Evolutionary conservation across 768 basidiomycete species (phyloP), one percentile per base, ranked within the genome.

Genomic region (Leccinum subtestaceum): DNA sequence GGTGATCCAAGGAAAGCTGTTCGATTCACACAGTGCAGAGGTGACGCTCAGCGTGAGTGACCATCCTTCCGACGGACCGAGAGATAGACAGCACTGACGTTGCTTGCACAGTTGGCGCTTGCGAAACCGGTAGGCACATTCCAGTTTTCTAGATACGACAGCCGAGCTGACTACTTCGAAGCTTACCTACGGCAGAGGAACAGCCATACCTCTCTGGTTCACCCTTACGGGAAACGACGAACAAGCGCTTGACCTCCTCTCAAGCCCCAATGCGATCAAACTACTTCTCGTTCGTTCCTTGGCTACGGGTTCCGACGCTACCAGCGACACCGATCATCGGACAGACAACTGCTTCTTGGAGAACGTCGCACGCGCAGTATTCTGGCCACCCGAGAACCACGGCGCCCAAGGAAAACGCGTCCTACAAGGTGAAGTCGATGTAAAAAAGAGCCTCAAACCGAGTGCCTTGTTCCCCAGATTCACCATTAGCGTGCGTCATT

Each of bases 101-200:
- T n/a, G 8, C 38, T 15, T 11, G 25, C 12, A 17, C 34, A 84
- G 82, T 66, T 82, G 11, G 78, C 83, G 4, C 67, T 84, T 31
- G 81, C 81, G 17, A 79, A 70, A 40, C 83, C 84, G 12, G 79
- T 80, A 67, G 64, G 74, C 61, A 47, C 5, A 34, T 34, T 50
- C 8, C 21, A 15, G 5, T 21, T 38, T 32, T 31, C 25, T 4
- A 19, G n/a, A 52, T 40, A 8, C 34, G 40, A 43, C n/a, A 36
- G 15, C 43, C 17, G 2, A 32, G 25, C 45, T 32, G 27, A 59
- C 7, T 8, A 4, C 47, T 40, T 46, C 10, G 1, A 58, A 85
- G 84, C 72, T 83, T 12, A 76, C 73, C 5, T 85, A 78, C 66
- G 76, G 82, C 12, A 67, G 79, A n/a, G 82, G 81, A 7, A 79